Conservation (phyloP, 805 yeast genomes). For the Torulaspora indica region DNA sequence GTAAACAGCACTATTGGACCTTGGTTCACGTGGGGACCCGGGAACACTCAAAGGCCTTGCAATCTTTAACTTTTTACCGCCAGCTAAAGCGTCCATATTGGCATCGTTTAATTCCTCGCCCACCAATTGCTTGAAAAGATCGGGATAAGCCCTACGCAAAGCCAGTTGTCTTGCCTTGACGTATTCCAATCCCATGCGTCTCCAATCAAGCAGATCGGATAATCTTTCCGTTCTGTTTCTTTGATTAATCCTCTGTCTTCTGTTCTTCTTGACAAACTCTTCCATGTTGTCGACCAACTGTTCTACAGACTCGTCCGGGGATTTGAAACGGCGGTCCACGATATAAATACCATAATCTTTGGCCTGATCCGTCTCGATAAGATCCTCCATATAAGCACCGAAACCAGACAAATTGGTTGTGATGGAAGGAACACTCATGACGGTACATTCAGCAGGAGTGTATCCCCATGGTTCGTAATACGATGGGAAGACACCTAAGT, state of each 20-base stretch:
- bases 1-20: constrained; percentile 45
- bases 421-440: constrained; percentile 97
- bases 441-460: constrained; percentile 99
- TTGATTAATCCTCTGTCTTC: constrained; percentile 96
- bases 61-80: constrained; percentile 55
- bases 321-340: constrained; percentile 88
- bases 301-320: constrained; percentile 88
- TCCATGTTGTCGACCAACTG: constrained; percentile 87
- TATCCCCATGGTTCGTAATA: constrained; percentile 99
- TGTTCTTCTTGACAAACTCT: constrained; percentile 79
- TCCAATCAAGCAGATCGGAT: constrained; percentile 93
- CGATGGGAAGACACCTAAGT: constrained; percentile 96
- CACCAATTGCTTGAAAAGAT: constrained; percentile 49
- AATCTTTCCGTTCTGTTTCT: constrained; percentile 94
- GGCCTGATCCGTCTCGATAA: constrained; percentile 74
- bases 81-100: constrained; percentile 33
- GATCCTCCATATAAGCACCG: constrained; percentile 98
- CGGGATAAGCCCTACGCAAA: constrained; percentile 89
- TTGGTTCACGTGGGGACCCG: constrained; percentile 74
- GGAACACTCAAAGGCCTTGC: constrained; percentile 95
- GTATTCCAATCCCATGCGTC: constrained; percentile 95
- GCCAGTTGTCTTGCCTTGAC: constrained; percentile 91
- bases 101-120: constrained; percentile 31
- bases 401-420: constrained; percentile 95
- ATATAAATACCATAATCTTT: constrained; percentile 95